These are phyloP conservation scores for Lodderomyces metapsilosis DNA, from an alignment of 1,139 yeast species.

Conservation along the genomic window DNA sequence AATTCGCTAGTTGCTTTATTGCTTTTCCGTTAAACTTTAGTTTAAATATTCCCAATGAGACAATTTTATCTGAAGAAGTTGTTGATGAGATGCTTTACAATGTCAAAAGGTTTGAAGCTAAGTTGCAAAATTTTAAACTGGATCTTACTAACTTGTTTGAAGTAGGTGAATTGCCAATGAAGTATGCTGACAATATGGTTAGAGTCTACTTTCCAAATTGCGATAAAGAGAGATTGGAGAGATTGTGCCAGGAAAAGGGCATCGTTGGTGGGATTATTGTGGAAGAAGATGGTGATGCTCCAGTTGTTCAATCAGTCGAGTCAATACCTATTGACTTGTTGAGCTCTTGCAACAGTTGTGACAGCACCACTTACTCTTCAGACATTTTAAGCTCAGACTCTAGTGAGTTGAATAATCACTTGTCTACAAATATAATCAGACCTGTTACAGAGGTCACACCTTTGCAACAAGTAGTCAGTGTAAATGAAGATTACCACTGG, in stretches of 20 bases:
- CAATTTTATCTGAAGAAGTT: slow-evolving; percentile 49
- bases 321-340: slow-evolving; percentile 20
- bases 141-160: slow-evolving; percentile 40
- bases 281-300: slow-evolving; percentile 21
- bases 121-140: slow-evolving; percentile 32
- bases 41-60: slow-evolving; percentile 46
- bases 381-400: slow-evolving; percentile 12
- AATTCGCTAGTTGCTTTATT: slow-evolving; percentile 45
- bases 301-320: slow-evolving; percentile 4
- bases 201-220: slow-evolving; percentile 60
- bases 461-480: slow-evolving; percentile 9
- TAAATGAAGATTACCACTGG: slow-evolving; percentile 25
- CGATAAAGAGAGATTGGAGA: slow-evolving; percentile 50
- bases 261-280: slow-evolving; percentile 50
- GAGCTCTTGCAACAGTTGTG: slow-evolving; percentile 17
- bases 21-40: slow-evolving; percentile 48
- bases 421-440: background rate
- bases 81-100: slow-evolving; percentile 38
- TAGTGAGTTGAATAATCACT: slow-evolving; percentile 10
- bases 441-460: slow-evolving; percentile 7
- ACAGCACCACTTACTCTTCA: slow-evolving; percentile 11
- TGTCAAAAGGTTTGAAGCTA: slow-evolving; percentile 31
- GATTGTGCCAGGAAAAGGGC: slow-evolving; percentile 47
- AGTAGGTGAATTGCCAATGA: slow-evolving; percentile 52
- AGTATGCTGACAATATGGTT: slow-evolving; percentile 35